These are phyloP conservation scores for Parascedosporium putredinis DNA, from an alignment of 2,329 filamentous ascomycete genomes.

Conservation along the genomic window DNA sequence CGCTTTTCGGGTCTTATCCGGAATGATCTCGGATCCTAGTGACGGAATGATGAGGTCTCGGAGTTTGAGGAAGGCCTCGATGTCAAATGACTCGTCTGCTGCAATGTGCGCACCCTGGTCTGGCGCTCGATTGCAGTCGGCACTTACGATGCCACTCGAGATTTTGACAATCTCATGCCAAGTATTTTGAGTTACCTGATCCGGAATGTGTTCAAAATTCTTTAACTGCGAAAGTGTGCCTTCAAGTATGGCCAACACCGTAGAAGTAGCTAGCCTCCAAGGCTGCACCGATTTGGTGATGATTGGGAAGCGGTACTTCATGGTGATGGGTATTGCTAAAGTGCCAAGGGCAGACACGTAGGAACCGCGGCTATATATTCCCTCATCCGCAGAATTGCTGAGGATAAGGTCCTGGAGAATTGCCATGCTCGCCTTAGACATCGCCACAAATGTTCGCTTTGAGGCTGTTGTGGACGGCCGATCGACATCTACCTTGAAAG, in stretches of 20 bases:
- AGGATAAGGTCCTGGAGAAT: constrained; percentile 53
- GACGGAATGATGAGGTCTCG: constrained; percentile 62
- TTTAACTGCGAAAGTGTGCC: constrained; percentile 53
- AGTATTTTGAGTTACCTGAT: constrained; percentile 40
- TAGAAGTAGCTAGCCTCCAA: constrained; percentile 72
- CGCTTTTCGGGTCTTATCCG: constrained; percentile 54
- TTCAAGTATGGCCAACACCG: constrained; percentile 57
- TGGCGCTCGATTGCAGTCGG: constrained; percentile 42
- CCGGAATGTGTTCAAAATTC: constrained; percentile 34
- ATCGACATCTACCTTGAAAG: constrained; percentile 40
- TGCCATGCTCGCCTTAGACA: constrained; percentile 73
- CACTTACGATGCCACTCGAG: constrained; percentile 57
- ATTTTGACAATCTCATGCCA: constrained; percentile 61
- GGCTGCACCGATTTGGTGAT: constrained; percentile 60
- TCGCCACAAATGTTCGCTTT: constrained; percentile 75
- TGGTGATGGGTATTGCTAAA: constrained; percentile 56
- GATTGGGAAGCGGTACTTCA: constrained; percentile 72
- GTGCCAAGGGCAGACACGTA: constrained; percentile 55
- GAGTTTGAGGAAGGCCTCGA: constrained; percentile 59
- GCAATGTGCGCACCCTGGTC: constrained; percentile 35
- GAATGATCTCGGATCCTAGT: constrained; percentile 55
- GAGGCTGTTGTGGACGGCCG: constrained; percentile 21
- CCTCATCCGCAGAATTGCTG: constrained; percentile 47
- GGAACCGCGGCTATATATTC: constrained; percentile 60
- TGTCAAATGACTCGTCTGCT: constrained; percentile 70